Evolutionary conservation across 257 asterid genomes (phyloP).

Genomic region (Solanum bukasovii): DNA sequence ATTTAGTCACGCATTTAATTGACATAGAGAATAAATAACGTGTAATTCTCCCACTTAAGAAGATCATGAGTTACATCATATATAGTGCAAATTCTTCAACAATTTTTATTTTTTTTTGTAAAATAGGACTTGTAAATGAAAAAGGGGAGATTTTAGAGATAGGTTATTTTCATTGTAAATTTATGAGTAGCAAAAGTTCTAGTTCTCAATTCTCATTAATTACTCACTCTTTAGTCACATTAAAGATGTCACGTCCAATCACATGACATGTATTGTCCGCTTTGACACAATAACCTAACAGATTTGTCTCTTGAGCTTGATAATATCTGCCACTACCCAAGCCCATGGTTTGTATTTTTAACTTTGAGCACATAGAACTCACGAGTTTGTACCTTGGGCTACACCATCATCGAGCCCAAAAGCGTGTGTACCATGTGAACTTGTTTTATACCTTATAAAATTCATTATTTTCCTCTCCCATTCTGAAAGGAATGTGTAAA

Average conservation of each 20-base stretch:
- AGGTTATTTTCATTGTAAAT: too few relatives aligned
- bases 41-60: not conserved
- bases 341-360: not conserved
- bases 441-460: not conserved
- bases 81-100: not conserved
- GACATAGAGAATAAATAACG: too few relatives aligned
- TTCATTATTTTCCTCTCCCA: not conserved
- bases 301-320: not conserved
- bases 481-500: too few relatives aligned
- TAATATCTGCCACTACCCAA: not conserved
- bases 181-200: not conserved
- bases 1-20: too few relatives aligned
- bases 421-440: not conserved
- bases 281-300: not conserved
- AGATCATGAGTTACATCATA: not conserved
- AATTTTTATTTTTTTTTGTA: too few relatives aligned
- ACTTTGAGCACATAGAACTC: not conserved
- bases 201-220: too few relatives aligned
- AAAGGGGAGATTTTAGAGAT: not conserved
- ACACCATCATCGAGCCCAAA: not conserved
- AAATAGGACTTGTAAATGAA: not conserved
- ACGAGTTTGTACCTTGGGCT: not conserved
- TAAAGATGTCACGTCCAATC: not conserved
- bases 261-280: too few relatives aligned
- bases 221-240: not conserved